Evolutionary conservation across 2,329 filamentous ascomycete genomes (phyloP).

Genomic region (Fusarium sp.): DNA sequence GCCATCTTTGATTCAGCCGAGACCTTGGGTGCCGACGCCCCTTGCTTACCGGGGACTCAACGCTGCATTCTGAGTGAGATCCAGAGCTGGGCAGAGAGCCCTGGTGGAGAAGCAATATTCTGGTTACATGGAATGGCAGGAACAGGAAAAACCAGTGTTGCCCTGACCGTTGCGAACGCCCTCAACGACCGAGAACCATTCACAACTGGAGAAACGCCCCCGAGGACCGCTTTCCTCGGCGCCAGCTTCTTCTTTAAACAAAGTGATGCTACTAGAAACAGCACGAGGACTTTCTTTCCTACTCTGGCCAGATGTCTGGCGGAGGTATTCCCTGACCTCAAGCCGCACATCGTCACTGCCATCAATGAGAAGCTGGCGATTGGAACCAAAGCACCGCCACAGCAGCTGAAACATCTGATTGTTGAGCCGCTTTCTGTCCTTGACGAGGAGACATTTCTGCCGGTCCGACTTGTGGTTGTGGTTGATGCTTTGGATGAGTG

Average conservation of each 20-base stretch:
- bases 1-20: constrained; percentile 12
- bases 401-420: constrained; percentile 10
- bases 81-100: constrained; percentile 15
- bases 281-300: not conserved
- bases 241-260: constrained; percentile 25
- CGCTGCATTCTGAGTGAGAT: not conserved
- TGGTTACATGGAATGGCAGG: constrained; percentile 23
- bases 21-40: not conserved
- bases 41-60: constrained; percentile 17
- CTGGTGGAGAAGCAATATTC: not conserved
- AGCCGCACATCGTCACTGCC: not conserved
- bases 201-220: not conserved
- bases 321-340: not conserved
- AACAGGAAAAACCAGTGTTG: constrained; percentile 18
- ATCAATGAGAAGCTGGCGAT: not conserved
- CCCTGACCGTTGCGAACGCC: constrained; percentile 11
- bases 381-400: not conserved
- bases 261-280: constrained; percentile 8
- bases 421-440: not conserved
- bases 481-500: constrained; percentile 26
- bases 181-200: not conserved
- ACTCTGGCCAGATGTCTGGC: constrained; percentile 10
- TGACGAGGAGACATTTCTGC: not conserved
- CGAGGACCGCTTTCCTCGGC: not conserved
- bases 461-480: not conserved